These are phyloP conservation scores for Tripidium arundinaceum DNA, from an alignment of 202 grass and related monocot genomes.

Conservation along the genomic window DNA sequence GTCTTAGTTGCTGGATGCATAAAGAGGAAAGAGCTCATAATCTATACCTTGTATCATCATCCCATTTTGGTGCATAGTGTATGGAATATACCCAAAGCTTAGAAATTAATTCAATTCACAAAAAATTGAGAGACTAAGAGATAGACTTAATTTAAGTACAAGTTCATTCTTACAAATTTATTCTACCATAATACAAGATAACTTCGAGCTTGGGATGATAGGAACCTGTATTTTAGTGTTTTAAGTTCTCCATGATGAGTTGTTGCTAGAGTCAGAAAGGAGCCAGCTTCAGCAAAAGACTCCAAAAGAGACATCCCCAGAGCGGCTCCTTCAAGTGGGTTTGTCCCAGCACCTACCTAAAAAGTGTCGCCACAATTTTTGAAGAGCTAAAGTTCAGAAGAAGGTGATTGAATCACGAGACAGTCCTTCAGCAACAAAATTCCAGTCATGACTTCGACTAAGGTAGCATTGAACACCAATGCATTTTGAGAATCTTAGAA, in stretches of 20 bases:
- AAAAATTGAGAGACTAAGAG: not conserved
- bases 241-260: conserved; percentile 89
- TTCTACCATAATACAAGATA: conserved; percentile 15
- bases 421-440: not conserved
- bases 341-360: conserved; percentile 83
- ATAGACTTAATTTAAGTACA: conserved; percentile 1
- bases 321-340: conserved; percentile 86
- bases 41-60: not conserved
- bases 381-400: conserved; percentile 22
- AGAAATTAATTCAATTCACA: not conserved
- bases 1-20: not conserved
- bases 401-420: not conserved
- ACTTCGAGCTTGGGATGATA: conserved; percentile 21
- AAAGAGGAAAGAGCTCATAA: not conserved
- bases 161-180: not conserved
- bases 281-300: conserved; percentile 69
- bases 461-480: not conserved
- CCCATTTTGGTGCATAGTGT: not conserved
- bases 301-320: conserved; percentile 81
- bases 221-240: conserved; percentile 82
- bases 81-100: not conserved
- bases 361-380: not conserved
- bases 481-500: not conserved
- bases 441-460: conserved; percentile 2
- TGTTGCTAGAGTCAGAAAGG: conserved; percentile 68